Evolutionary conservation across 2,329 filamentous ascomycete species (phyloP).

Genomic region (Microdochium bolleyi): DNA sequence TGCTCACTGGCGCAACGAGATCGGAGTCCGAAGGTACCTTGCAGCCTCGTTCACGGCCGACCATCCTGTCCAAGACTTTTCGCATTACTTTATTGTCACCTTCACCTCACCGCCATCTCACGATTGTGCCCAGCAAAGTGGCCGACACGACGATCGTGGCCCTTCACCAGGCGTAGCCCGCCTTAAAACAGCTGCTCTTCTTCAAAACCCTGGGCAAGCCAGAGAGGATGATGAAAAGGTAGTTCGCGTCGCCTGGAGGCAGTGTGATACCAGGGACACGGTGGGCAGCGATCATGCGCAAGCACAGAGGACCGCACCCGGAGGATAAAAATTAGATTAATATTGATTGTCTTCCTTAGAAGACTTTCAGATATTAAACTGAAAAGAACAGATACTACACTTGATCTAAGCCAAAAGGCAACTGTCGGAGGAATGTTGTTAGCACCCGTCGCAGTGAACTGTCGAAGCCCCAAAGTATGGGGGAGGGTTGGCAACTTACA

Average conservation of each 20-base stretch:
- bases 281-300: slow-evolving; percentile 55
- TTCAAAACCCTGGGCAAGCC: slow-evolving; percentile 43
- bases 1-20: no score
- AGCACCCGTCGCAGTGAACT: background rate
- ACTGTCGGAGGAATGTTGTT: slow-evolving; percentile 20
- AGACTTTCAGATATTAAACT: slow-evolving; percentile 90
- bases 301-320: slow-evolving; percentile 56
- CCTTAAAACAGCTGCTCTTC: slow-evolving; percentile 35
- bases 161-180: no score
- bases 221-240: slow-evolving; percentile 50
- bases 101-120: background rate
- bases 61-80: no score
- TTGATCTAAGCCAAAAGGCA: slow-evolving; percentile 58
- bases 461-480: background rate
- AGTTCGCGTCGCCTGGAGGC: slow-evolving; percentile 59
- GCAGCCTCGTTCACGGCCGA: background rate
- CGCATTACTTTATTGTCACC: background rate
- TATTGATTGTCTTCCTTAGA: slow-evolving; percentile 61
- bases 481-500: slow-evolving; percentile 8
- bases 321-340: slow-evolving; percentile 72
- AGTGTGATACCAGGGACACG: slow-evolving; percentile 72
- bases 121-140: background rate
- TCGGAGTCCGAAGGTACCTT: no score
- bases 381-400: slow-evolving; percentile 93
- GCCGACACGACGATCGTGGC: no score